phyloP scores from a whole-genome alignment of 345 rosid genomes.

The Arabidopsis suecica region DNA sequence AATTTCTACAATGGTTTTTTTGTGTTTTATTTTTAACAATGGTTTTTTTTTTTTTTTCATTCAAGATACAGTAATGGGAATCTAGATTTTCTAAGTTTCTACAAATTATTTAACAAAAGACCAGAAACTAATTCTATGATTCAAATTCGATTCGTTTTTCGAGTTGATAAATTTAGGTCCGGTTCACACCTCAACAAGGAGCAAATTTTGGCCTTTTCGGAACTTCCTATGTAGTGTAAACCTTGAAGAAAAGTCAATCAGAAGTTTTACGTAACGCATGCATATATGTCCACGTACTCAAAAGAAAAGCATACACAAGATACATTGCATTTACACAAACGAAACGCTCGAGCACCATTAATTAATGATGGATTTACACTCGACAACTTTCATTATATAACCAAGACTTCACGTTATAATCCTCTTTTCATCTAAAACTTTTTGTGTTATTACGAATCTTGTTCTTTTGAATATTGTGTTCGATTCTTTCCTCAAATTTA shows the following conservation, averaged over 20 bases:
- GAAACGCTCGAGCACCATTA: constrained; percentile 20
- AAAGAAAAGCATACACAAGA: too few relatives aligned
- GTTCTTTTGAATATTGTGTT: background rate
- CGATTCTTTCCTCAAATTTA: constrained; percentile 3
- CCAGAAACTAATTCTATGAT: too few relatives aligned
- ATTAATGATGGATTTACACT: constrained; percentile 2
- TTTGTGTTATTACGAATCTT: background rate
- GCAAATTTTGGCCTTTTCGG: background rate
- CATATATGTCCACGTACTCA: background rate
- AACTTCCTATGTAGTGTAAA: background rate
- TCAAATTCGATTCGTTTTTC: too few relatives aligned
- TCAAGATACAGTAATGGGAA: background rate
- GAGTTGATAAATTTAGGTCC: background rate
- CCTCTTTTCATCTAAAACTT: background rate
- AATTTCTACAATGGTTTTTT: too few relatives aligned
- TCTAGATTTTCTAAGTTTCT: background rate
- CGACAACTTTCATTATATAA: background rate
- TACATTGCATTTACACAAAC: background rate
- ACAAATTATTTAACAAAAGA: too few relatives aligned
- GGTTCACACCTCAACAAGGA: background rate
- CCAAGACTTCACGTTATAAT: background rate
- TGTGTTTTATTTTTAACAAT: too few relatives aligned
- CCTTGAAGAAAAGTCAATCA: background rate
- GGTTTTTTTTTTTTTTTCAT: too few relatives aligned
- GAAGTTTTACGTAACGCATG: background rate